Conservation (phyloP, 1,284 basidiomycete genomes). For the Trametes hirsuta region DNA sequence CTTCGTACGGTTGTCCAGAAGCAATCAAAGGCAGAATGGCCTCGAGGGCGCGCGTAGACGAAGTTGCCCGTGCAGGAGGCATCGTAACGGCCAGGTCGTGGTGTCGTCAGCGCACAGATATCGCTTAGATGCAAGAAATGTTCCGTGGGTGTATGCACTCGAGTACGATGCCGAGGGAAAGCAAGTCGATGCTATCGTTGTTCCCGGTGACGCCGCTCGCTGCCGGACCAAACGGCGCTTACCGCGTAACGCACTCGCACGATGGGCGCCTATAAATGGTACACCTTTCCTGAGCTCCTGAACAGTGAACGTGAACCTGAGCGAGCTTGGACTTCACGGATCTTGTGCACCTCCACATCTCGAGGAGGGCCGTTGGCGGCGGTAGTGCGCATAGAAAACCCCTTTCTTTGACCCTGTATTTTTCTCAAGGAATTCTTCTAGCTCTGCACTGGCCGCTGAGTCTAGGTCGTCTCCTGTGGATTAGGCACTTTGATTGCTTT, state of each 20-base stretch:
- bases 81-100: conserved; percentile 15
- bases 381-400: too few relatives aligned
- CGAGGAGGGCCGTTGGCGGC: too few relatives aligned
- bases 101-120: background rate
- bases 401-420: too few relatives aligned
- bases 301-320: too few relatives aligned
- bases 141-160: background rate
- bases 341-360: too few relatives aligned
- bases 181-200: conserved; percentile 8
- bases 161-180: conserved; percentile 1
- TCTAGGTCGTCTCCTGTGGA: background rate
- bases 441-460: background rate
- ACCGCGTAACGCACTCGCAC: background rate
- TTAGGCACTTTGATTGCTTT: background rate
- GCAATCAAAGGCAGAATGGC: conserved; percentile 78
- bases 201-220: conserved; percentile 7
- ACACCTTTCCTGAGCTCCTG: background rate
- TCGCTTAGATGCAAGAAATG: background rate
- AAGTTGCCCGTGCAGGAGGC: conserved; percentile 35
- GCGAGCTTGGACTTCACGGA: too few relatives aligned
- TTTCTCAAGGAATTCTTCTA: background rate
- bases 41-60: conserved; percentile 67
- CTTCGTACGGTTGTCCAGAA: conserved; percentile 79
- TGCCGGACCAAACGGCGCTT: background rate
- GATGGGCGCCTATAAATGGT: conserved; percentile 3